phyloP scores from a whole-genome alignment of 2,329 filamentous ascomycete species.

The Neophaeococcomyces mojaviensis region DNA sequence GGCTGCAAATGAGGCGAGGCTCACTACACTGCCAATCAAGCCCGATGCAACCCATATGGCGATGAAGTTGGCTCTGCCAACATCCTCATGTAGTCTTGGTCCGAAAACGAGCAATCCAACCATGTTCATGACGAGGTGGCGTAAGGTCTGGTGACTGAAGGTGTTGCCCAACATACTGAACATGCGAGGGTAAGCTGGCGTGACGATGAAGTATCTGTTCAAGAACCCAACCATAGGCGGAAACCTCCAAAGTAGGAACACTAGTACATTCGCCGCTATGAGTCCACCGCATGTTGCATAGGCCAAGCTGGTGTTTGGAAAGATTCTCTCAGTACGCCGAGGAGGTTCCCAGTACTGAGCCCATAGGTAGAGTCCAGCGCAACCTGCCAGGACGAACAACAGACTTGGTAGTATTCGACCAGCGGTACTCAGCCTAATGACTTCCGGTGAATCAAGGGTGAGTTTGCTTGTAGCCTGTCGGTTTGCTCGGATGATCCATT shows the following conservation, averaged over 20 bases:
- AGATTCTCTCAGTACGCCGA: slow-evolving; percentile 40
- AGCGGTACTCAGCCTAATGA: slow-evolving; percentile 17
- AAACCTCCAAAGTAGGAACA: slow-evolving; percentile 47
- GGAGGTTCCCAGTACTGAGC: slow-evolving; percentile 44
- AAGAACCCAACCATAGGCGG: slow-evolving; percentile 49
- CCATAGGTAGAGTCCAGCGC: slow-evolving; percentile 37
- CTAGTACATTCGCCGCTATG: slow-evolving; percentile 41
- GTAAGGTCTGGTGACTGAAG: slow-evolving; percentile 50
- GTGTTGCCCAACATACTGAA: slow-evolving; percentile 46
- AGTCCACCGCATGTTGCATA: slow-evolving; percentile 46
- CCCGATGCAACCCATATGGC: slow-evolving; percentile 45
- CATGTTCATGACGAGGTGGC: slow-evolving; percentile 49
- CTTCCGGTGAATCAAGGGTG: slow-evolving; percentile 20
- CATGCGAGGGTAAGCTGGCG: slow-evolving; percentile 46
- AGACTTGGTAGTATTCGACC: slow-evolving; percentile 41
- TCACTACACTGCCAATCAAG: slow-evolving; percentile 39
- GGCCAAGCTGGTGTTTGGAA: slow-evolving; percentile 43
- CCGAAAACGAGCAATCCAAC: slow-evolving; percentile 48
- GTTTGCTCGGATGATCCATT: slow-evolving; percentile 19
- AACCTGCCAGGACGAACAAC: slow-evolving; percentile 32
- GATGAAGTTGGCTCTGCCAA: slow-evolving; percentile 50
- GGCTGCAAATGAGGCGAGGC: slow-evolving; percentile 39
- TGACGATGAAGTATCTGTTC: slow-evolving; percentile 49
- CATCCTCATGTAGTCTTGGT: slow-evolving; percentile 46
- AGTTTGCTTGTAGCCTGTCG: slow-evolving; percentile 18